phyloP scores from a whole-genome alignment of 768 basidiomycete species.

The Agrocybe pediades region DNA sequence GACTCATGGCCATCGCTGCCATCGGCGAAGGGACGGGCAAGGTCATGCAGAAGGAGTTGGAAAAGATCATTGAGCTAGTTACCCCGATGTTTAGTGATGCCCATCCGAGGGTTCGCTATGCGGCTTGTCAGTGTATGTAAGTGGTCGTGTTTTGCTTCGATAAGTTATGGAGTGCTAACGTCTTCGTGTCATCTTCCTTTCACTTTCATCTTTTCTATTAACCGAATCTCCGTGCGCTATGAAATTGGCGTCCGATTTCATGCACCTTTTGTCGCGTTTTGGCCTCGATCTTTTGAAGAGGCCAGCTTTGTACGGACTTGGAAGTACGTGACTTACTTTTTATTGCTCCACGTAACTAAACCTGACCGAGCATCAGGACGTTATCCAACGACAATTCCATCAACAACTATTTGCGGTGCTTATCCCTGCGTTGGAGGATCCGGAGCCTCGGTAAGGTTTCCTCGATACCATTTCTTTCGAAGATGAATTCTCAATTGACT shows the following conservation, averaged over 20 bases:
- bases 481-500: not conserved
- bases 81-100: constrained; percentile 76
- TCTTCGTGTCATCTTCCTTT: not conserved
- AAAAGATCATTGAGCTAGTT: constrained; percentile 82
- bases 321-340: constrained; percentile 49
- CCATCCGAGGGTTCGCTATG: constrained; percentile 74
- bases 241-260: too few relatives aligned
- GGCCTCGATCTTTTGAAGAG: too few relatives aligned
- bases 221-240: too few relatives aligned
- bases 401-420: constrained; percentile 68
- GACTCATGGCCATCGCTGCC: constrained; percentile 83
- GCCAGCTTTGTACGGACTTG: constrained; percentile 87
- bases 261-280: too few relatives aligned
- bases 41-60: constrained; percentile 81
- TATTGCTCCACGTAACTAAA: not conserved
- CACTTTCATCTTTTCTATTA: not conserved
- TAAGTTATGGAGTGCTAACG: not conserved
- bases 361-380: constrained; percentile 45
- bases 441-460: constrained; percentile 68
- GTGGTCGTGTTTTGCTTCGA: constrained; percentile 19
- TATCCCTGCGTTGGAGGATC: constrained; percentile 73
- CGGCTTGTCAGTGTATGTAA: constrained; percentile 89
- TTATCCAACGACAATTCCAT: constrained; percentile 74
- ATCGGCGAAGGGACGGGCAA: constrained; percentile 85
- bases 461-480: not conserved